Conservation (phyloP, 306 rosid species). For the Begonia fuchsioides region DNA sequence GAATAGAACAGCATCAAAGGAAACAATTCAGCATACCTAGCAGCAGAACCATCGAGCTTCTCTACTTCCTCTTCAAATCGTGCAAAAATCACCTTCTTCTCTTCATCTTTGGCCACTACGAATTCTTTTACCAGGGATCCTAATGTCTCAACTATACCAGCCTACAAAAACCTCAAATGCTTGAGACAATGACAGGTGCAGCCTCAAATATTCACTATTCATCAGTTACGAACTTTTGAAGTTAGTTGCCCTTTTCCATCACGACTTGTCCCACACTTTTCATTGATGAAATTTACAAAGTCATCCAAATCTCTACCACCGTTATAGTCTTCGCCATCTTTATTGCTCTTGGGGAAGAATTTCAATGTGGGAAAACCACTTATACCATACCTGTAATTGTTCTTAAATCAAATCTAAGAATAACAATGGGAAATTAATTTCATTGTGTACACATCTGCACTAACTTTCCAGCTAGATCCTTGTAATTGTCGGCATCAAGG, state of each 20-base stretch:
- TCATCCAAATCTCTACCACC: conserved; percentile 56
- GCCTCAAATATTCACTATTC: background rate
- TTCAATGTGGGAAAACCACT: conserved; percentile 57
- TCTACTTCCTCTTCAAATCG: no score
- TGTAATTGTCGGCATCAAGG: conserved; percentile 51
- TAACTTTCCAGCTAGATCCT: conserved; percentile 62
- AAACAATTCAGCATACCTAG: conserved; percentile 28
- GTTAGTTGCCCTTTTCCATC: conserved; percentile 57
- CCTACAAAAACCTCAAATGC: conserved; percentile 27
- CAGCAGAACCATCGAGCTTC: no score
- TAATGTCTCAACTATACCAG: conserved; percentile 40
- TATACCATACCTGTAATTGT: conserved; percentile 48
- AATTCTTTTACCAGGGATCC: conserved; percentile 50
- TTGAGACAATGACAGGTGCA: conserved; percentile 1
- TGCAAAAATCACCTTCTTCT: no score
- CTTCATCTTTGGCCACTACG: conserved; percentile 17
- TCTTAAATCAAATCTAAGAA: background rate
- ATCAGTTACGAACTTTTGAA: conserved; percentile 32
- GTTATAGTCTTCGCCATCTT: conserved; percentile 54
- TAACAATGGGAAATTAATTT: no score
- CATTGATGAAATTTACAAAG: conserved; percentile 55
- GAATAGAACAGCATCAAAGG: no score
- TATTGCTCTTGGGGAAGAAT: conserved; percentile 54
- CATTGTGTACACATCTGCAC: conserved; percentile 11
- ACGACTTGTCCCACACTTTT: conserved; percentile 52